These are phyloP conservation scores for Trichocladium uniseriatum DNA, from an alignment of 495 filamentous ascomycete species.

Conservation along the genomic window DNA sequence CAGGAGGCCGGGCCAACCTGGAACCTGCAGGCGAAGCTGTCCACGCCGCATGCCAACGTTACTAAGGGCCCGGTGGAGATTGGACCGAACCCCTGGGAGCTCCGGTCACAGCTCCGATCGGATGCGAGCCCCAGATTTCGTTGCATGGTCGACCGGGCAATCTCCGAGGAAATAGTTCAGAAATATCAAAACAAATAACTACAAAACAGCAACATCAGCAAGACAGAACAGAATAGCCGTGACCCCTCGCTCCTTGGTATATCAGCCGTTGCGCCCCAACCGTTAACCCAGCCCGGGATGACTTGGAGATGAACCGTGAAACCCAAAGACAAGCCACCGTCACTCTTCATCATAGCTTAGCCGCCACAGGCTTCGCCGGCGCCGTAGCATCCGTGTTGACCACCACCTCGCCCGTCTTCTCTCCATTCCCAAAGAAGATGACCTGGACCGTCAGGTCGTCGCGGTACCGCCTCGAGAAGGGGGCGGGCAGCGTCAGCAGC, in stretches of 20 bases:
- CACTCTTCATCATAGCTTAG: conserved; percentile 28
- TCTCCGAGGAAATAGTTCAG: no score
- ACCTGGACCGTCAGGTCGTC: conserved; percentile 97
- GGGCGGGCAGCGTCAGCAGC: conserved; percentile 80
- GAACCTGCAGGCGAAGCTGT: no score
- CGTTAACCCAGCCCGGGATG: not conserved
- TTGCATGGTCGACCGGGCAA: no score
- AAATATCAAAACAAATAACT: no score
- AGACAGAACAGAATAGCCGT: not conserved
- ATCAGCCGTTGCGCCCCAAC: conserved; percentile 10
- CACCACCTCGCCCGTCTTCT: conserved; percentile 62
- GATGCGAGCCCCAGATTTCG: no score
- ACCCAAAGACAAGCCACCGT: not conserved
- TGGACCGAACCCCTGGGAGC: no score
- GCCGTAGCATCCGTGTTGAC: conserved; percentile 83
- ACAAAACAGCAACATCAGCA: not conserved
- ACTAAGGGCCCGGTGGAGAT: no score
- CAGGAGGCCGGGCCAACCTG: not conserved
- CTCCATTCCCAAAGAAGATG: conserved; percentile 89
- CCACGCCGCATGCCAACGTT: no score
- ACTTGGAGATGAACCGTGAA: not conserved
- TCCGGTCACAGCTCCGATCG: no score
- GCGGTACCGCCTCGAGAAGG: conserved; percentile 81
- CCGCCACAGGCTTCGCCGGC: conserved; percentile 41
- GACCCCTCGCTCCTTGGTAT: not conserved